Percentiles rank a stretch among this genome's conserved stretches.
Evolutionary conservation across 305 asterid species (phyloP).

Genomic region (Lippia alba): DNA sequence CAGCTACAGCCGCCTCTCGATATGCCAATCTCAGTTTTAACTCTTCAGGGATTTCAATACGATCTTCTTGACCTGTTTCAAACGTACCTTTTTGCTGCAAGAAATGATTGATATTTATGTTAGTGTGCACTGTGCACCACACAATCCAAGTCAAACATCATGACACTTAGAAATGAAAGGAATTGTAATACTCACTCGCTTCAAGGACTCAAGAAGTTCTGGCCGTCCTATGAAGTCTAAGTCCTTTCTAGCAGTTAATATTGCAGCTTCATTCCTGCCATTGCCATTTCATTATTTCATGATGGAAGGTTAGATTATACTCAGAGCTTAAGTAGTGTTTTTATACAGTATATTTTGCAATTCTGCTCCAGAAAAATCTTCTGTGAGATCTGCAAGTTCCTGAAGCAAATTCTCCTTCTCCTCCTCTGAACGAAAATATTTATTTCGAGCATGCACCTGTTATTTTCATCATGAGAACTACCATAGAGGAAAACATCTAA

Average conservation of each 20-base stretch:
- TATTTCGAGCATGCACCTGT: slow-evolving; percentile 98
- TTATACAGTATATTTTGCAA: slow-evolving; percentile 90
- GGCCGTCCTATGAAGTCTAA: slow-evolving; percentile 88
- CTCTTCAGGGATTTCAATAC: slow-evolving; percentile 92
- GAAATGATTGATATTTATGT: slow-evolving; percentile 35
- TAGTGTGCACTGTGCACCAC: slow-evolving; percentile 23
- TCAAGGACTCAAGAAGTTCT: slow-evolving; percentile 96
- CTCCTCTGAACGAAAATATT: slow-evolving; percentile 89
- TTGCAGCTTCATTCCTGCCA: slow-evolving; percentile 98
- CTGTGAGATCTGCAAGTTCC: slow-evolving; percentile 87
- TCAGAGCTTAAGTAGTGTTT: slow-evolving; percentile 29
- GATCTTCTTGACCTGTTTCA: slow-evolving; percentile 98
- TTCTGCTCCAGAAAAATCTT: slow-evolving; percentile 97
- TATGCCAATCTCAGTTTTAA: slow-evolving; percentile 92
- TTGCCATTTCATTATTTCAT: slow-evolving; percentile 41
- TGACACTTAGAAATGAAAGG: slow-evolving; percentile 30
- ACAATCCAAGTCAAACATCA: slow-evolving; percentile 17
- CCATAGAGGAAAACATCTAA: slow-evolving; percentile 22
- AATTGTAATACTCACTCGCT: slow-evolving; percentile 64
- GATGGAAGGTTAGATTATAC: slow-evolving; percentile 28
- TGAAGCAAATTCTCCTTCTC: slow-evolving; percentile 83
- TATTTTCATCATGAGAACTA: slow-evolving; percentile 37
- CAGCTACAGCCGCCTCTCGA: slow-evolving; percentile 97
- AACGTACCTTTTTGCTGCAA: slow-evolving; percentile 98
- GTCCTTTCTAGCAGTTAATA: slow-evolving; percentile 93